Evolutionary conservation across 441 rosid genomes (phyloP).

Genomic region (Theobroma grandiflorum): DNA sequence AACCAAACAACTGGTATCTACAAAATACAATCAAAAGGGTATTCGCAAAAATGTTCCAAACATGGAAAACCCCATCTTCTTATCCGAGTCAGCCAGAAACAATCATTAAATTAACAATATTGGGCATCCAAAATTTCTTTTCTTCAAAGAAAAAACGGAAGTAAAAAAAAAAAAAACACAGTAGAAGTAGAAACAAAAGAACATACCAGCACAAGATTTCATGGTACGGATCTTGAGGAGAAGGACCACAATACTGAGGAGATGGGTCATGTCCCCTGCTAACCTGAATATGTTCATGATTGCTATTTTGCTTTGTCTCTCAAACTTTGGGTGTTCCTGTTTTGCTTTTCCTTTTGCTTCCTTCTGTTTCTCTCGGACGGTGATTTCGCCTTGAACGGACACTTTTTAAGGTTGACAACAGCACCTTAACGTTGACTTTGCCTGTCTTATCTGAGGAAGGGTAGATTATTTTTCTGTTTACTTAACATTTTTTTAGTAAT

Average conservation of each 20-base stretch:
- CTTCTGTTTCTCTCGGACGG: not conserved
- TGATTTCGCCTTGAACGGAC: not conserved
- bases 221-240: constrained; percentile 55
- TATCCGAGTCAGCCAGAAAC: not conserved
- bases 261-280: constrained; percentile 62
- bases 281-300: constrained; percentile 50
- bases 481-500: not conserved
- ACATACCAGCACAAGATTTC: constrained; percentile 51
- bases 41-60: not conserved
- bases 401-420: not conserved
- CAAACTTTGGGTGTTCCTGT: not conserved
- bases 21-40: not conserved
- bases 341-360: not conserved
- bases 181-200: not conserved
- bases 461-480: not conserved
- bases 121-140: not conserved
- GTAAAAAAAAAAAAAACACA: not conserved
- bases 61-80: not conserved
- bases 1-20: not conserved
- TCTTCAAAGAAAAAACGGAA: not conserved
- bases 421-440: not conserved
- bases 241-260: constrained; percentile 47
- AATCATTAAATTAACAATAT: not conserved
- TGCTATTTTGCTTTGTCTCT: not conserved
- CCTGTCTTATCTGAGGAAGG: not conserved